Base-by-base conservation (phyloP, 2,329 filamentous ascomycete genomes). In the Aspergillus udagawae region DNA sequence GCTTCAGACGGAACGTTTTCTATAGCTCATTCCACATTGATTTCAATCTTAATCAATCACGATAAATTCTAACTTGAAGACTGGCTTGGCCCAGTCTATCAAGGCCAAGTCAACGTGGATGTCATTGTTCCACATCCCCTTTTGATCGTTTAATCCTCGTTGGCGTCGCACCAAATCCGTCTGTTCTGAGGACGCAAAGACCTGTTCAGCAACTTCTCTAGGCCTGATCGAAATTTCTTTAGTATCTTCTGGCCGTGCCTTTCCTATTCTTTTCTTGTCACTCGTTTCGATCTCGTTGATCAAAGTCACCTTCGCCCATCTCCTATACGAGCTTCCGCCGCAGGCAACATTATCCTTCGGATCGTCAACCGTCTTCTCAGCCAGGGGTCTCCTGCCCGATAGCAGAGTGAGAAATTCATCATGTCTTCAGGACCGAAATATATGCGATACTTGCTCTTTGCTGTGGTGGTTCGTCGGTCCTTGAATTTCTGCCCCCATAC, bases 371-470 rank as follows among this genome's bases (percentile, higher is more conserved):
- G 17, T 2, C 10, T 14, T 28, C 38, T 47, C 51, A 23, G 20
- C 44, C 23, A 25, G 44, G 21, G 7, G 10, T 14, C 21, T 47
- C 4, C 44, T 23, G 8, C 44, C 25, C 6, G 9, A 27, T n/a
- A 47, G 44, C 12, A 47, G 44, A 25, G 21, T 23, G 44, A 47
- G 23, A 25, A 23, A 21, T 25, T 8, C 56, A 61, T 51, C 50
- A 75, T 75, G 73, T 67, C 72, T 48, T 66, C 68, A n/a, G 70
- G 70, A 14, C 65, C 68, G 50, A 68, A 73, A 63, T 77, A 77
- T 66, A 69, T 85, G 64, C 83, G 85, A 66, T 87, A 86, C 71
- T 79, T 96, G 73, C 82, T 94, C 71, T 86, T 96, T 70, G 90
- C 91, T 58, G 83, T 92, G 70, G 88, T 96, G 71, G 92, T 96